These are phyloP conservation scores for Haematococcus lacustris DNA, from an alignment of 139 green algal species.

Conservation along the genomic window DNA sequence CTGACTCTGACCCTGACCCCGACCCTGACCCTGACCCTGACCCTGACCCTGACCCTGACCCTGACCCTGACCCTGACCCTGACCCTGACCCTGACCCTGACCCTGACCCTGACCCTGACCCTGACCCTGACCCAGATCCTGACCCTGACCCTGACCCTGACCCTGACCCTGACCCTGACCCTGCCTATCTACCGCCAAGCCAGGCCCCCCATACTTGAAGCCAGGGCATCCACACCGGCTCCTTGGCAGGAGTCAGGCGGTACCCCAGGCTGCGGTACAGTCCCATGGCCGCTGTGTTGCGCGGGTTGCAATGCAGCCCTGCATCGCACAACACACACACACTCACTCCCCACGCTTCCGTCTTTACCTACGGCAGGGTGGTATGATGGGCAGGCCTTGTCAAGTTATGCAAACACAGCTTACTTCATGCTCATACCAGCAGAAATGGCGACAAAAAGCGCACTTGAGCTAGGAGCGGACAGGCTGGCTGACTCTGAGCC, in stretches of 20 bases:
- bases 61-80: not conserved
- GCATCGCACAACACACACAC: too few relatives aligned
- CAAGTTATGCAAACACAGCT: too few relatives aligned
- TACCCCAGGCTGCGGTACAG: conserved; percentile 23
- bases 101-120: not conserved
- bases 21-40: not conserved
- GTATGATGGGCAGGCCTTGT: too few relatives aligned
- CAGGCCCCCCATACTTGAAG: conserved; percentile 9
- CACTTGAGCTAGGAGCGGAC: too few relatives aligned
- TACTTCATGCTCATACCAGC: too few relatives aligned
- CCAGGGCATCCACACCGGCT: conserved; percentile 15
- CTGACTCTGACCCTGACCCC: not conserved
- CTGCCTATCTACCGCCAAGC: too few relatives aligned
- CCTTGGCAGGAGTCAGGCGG: conserved; percentile 6
- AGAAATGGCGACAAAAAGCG: too few relatives aligned
- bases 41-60: not conserved
- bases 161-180: not conserved
- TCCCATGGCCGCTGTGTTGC: conserved; percentile 7
- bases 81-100: not conserved
- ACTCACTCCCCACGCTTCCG: too few relatives aligned
- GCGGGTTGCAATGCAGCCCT: conserved; percentile 29
- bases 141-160: conserved; percentile 4
- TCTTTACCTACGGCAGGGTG: too few relatives aligned
- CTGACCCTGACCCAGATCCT: not conserved
- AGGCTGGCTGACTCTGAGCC: too few relatives aligned